Base-by-base conservation (phyloP, 371 early-diverging fungal species). In the Mucor racemosus region DNA sequence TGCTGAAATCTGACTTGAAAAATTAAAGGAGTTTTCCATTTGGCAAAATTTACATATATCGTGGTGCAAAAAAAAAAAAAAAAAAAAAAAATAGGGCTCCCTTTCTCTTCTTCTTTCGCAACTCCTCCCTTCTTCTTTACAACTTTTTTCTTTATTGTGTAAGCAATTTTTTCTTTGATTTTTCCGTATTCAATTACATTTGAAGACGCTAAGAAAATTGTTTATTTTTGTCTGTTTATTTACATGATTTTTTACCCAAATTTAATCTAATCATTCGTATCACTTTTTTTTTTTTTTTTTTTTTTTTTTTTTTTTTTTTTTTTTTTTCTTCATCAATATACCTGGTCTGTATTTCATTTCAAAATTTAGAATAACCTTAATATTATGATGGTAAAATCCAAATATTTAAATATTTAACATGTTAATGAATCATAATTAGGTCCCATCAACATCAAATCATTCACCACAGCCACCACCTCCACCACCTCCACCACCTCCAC, bases 11-110 rank as follows among this genome's bases (percentile, higher is more conserved):
- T 42, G 42, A 42, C 42, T 50, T 55, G 55, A 26, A 55, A 55
- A 55, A 26, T 31, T 33, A 55, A 54, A 55, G 55, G 55, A 55
- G 55, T 55, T 55, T 55, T 55, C 55, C 55, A 26, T 55, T 14
- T 55, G 17, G 5, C 7, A 17, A 19, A 17, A 10, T 7, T 17
- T 26, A 17, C 55, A 13, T 33, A 26, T 26, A 26, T 26, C 26
- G 26, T 26, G 26, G 26, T 26, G 26, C 26, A 26, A 26, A 26
- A 26, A 26, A 26, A 26, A 26, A 26, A 26, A 26, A 26, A 26
- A 26, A 26, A 26, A 26, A 26, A 26, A 26, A 26, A 26, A 26
- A 26, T n/a, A n/a, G 3, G 26, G 26, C 34, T 34, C 55, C 55
- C 55, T 34, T 33, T 55, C 55, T 14, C 55, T 55, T 35, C 26